Evolutionary conservation across 169 alveolate genomes (phyloP), one percentile per base, ranked within the genome.

Genomic region (Eimeria zaria): DNA sequence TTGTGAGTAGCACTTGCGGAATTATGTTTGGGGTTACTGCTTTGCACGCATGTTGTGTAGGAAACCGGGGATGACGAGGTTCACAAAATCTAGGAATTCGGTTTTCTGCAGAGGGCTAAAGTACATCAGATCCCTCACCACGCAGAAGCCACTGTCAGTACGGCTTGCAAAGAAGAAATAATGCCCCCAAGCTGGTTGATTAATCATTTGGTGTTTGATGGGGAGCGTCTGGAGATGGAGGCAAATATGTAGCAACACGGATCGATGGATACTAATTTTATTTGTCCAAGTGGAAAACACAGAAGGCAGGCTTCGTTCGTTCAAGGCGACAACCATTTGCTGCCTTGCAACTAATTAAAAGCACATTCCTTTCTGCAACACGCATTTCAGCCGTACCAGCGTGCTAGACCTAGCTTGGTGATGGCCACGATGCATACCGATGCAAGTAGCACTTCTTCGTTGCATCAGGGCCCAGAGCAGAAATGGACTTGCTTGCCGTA

Each of bases 61-160:
- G 76, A 53, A 6, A 39, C 91, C 90, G 7, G 92, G 92, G 46
- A 93, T 81, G 93, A 64, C 74, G 78, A 80, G 89, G 78, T 62
- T 36, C 80, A 93, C 93, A 44, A 78, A 80, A 16, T 41, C 93
- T 2, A 41, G 96, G 53, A 80, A 60, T 39, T 87, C 96, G 16
- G 96, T 81, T 64, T 93, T 81, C 53, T 76, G 89, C 44, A 81
- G 85, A 27, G 93, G 96, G 30, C 60, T 93, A 67, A 80, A 48
- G 22, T 93, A 93, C 36, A 93, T 93, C 46, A 87, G 96, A 4
- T 93, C 96, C 39, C 96, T 93, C 67, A 81, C 96, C 4, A 93
- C 96, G 27, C 96, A 93, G 67, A 93, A 93, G 39, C 96, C 96
- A 33, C 88, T 93, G 39, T 41, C 78, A 30, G 53, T 81, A 48